A percentile compares a stretch with the other conserved stretches of the same genome.
Conservation (phyloP, 345 rosid genomes). For the Salix brachista region DNA sequence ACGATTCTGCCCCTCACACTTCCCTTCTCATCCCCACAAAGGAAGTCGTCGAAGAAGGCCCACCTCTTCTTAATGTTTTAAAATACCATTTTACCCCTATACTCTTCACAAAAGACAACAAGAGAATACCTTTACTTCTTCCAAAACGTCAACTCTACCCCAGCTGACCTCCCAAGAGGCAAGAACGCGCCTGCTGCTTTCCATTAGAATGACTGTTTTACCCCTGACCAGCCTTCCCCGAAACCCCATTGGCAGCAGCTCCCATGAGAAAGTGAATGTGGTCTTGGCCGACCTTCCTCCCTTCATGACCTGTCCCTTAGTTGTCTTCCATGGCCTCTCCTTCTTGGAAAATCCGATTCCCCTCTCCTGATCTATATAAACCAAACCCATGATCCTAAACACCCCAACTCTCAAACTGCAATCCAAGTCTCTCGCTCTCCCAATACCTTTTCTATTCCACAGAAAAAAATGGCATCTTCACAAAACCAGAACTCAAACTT, state of each 20-base stretch:
- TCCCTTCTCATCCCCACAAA: not conserved
- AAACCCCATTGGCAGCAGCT: conserved; percentile 1
- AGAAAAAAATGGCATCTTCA: conserved; percentile 39
- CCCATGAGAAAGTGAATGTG: not conserved
- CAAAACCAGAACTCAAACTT: conserved; percentile 36
- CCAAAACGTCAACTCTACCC: not conserved
- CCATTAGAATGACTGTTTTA: conserved; percentile 11
- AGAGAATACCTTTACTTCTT: not conserved
- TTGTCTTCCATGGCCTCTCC: conserved; percentile 52
- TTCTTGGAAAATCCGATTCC: conserved; percentile 48
- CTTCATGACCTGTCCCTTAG: conserved; percentile 43
- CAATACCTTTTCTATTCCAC: conserved; percentile 1
- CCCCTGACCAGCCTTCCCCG: conserved; percentile 38
- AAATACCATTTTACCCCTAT: not conserved
- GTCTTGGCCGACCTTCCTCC: conserved; percentile 27
- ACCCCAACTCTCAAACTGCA: not conserved
- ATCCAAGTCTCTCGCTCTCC: not conserved
- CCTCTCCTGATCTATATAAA: conserved; percentile 17
- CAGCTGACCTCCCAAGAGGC: not conserved
- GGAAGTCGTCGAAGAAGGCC: not conserved
- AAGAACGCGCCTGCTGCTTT: not conserved
- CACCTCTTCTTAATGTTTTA: not conserved
- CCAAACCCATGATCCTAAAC: not conserved
- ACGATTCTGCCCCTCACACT: not conserved
- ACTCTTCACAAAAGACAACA: not conserved